A percentile compares a stretch with the other conserved stretches of the same genome.
Evolutionary conservation across 331 rosid genomes (phyloP).

Genomic region (Saraca asoca): DNA sequence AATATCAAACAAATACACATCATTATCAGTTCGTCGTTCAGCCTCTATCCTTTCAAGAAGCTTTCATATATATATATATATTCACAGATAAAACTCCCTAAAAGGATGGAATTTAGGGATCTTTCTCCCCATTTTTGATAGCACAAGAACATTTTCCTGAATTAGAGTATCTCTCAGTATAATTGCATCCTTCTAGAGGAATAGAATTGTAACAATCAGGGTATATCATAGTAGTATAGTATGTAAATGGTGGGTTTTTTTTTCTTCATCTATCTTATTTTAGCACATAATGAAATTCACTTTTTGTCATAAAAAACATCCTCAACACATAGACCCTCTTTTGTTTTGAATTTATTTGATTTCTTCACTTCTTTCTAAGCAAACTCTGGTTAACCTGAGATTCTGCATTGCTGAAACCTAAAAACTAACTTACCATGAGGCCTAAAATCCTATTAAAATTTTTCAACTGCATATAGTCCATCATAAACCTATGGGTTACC

Average conservation of each 20-base stretch:
- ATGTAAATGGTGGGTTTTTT: too few species aligned
- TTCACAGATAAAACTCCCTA: too few species aligned
- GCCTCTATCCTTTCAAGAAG: slow-evolving; percentile 55
- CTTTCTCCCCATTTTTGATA: too few species aligned
- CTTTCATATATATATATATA: slow-evolving; percentile 58
- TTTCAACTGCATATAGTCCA: slow-evolving; percentile 60
- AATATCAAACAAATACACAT: slow-evolving; percentile 60
- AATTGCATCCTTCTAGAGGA: slow-evolving; percentile 51
- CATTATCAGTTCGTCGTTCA: slow-evolving; percentile 47
- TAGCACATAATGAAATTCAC: slow-evolving; percentile 43
- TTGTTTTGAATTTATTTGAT: slow-evolving; percentile 41
- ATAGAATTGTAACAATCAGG: slow-evolving; percentile 50
- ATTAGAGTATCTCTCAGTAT: slow-evolving; percentile 50
- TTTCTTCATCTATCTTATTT: slow-evolving; percentile 54
- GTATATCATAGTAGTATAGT: slow-evolving; percentile 44
- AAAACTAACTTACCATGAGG: too few species aligned
- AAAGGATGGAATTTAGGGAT: too few species aligned
- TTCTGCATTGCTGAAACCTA: too few species aligned
- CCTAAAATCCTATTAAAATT: too few species aligned
- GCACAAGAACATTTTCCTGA: slow-evolving; percentile 54
- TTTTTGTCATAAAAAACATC: slow-evolving; percentile 62
- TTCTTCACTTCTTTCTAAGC: too few species aligned
- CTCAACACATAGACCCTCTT: slow-evolving; percentile 46
- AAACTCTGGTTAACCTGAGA: too few species aligned
- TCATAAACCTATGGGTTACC: slow-evolving; percentile 46